phyloP scores from a whole-genome alignment of 768 basidiomycete species.

The Lentinula detonsa region DNA sequence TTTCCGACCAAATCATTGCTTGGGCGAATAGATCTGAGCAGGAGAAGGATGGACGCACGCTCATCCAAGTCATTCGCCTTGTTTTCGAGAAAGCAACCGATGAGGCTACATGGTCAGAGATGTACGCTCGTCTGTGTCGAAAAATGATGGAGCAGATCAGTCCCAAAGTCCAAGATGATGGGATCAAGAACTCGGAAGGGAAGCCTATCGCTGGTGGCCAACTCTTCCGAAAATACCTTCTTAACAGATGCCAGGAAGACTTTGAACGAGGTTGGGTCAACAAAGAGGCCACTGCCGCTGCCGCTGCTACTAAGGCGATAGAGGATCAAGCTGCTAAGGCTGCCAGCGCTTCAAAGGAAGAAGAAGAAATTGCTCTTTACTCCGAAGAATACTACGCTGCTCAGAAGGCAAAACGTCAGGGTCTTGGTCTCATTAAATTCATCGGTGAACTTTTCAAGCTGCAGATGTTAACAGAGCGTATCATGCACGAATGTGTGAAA shows the following conservation, averaged over 20 bases:
- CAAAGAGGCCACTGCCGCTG: constrained; percentile 81
- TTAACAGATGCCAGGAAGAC: constrained; percentile 96
- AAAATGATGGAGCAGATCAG: constrained; percentile 96
- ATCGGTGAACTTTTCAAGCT: constrained; percentile 98
- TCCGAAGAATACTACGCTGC: constrained; percentile 96
- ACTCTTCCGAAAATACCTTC: constrained; percentile 93
- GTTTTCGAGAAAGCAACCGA: constrained; percentile 98
- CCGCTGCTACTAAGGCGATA: constrained; percentile 79
- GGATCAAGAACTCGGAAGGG: constrained; percentile 74
- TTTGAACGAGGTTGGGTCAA: constrained; percentile 95
- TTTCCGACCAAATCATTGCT: constrained; percentile 89
- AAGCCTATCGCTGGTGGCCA: constrained; percentile 90
- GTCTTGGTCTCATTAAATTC: constrained; percentile 95
- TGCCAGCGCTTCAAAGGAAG: constrained; percentile 52
- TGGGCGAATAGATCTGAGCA: constrained; percentile 94
- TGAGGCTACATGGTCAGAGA: constrained; percentile 92
- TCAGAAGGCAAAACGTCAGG: constrained; percentile 95
- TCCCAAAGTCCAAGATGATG: constrained; percentile 81
- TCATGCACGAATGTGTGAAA: constrained; percentile 99
- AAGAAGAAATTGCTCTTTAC: constrained; percentile 71
- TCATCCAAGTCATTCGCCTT: constrained; percentile 93
- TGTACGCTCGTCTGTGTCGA: constrained; percentile 93
- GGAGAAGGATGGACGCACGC: constrained; percentile 89
- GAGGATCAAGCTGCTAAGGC: constrained; percentile 78
- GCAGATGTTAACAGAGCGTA: constrained; percentile 94